Evolutionary conservation across 306 rosid genomes (phyloP).

Genomic region (Canavalia ensiformis): DNA sequence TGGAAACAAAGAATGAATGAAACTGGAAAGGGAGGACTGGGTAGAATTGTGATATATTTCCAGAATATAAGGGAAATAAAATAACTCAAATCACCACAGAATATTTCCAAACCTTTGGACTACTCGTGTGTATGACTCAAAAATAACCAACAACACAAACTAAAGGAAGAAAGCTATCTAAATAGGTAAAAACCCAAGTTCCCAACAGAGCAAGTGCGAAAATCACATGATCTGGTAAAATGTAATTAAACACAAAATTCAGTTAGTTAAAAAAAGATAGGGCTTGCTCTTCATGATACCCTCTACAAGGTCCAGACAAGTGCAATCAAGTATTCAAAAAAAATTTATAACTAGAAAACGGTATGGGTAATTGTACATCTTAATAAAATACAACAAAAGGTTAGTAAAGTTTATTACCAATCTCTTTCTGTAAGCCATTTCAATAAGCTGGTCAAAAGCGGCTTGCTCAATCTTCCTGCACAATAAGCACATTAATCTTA

Average conservation of each 20-base stretch:
- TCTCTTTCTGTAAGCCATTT: slow-evolving; percentile 80
- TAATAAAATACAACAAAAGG: slow-evolving; percentile 27
- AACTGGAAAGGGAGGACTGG: not conserved
- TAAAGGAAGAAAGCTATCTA: not conserved
- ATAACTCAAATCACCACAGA: slow-evolving; percentile 10
- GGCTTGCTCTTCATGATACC: not conserved
- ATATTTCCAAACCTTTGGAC: slow-evolving; percentile 14
- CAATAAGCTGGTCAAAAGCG: slow-evolving; percentile 87
- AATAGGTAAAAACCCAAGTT: slow-evolving; percentile 34
- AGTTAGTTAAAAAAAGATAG: not conserved
- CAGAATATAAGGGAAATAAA: not conserved
- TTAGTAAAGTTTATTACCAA: slow-evolving; percentile 64
- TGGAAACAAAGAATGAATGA: slow-evolving; percentile 21
- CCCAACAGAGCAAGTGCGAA: slow-evolving; percentile 13
- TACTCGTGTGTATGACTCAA: not conserved
- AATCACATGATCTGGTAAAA: not conserved
- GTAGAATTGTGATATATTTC: not conserved
- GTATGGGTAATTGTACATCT: slow-evolving; percentile 17
- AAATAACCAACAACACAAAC: not conserved
- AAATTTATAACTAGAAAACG: slow-evolving; percentile 28
- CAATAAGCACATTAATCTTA: slow-evolving; percentile 41
- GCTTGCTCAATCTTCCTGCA: slow-evolving; percentile 82
- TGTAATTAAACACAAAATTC: not conserved
- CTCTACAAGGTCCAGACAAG: not conserved
- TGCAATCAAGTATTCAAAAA: slow-evolving; percentile 19